These are phyloP conservation scores for Fusarium dlaminii DNA, from an alignment of 2,329 filamentous ascomycete genomes.

Conservation along the genomic window DNA sequence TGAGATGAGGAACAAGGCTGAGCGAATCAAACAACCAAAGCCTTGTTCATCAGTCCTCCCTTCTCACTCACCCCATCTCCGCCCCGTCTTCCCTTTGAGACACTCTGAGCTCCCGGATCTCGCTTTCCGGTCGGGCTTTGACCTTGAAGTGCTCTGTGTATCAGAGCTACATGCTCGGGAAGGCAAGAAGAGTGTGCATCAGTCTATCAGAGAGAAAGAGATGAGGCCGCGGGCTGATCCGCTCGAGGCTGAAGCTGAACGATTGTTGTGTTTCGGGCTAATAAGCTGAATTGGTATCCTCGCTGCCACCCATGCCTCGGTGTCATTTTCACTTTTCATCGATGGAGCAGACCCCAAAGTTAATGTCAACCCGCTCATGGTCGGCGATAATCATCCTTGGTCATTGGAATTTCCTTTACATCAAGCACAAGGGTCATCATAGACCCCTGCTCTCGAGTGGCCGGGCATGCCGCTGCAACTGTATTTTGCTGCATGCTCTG, in stretches of 20 bases:
- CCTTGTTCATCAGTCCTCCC: conserved; percentile 30
- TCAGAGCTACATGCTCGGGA: conserved; percentile 12
- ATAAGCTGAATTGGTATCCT: conserved; percentile 30
- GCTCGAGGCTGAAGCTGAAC: conserved; percentile 38
- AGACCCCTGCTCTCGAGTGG: conserved; percentile 35
- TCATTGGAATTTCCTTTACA: conserved; percentile 25
- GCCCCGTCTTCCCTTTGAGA: conserved; percentile 29
- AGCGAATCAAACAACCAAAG: conserved; percentile 36
- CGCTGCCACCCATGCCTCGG: conserved; percentile 17
- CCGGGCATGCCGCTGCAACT: conserved; percentile 38
- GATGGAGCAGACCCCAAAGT: conserved; percentile 7
- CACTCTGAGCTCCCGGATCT: conserved; percentile 30
- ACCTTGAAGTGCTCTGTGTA: conserved; percentile 24
- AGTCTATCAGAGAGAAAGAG: neutral
- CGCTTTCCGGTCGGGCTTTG: conserved; percentile 33
- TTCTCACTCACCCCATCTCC: conserved; percentile 30
- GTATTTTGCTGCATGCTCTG: conserved; percentile 19
- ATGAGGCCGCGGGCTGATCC: conserved; percentile 22
- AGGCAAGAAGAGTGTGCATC: conserved; percentile 3
- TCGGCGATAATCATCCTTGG: conserved; percentile 30
- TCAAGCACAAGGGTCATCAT: conserved; percentile 22
- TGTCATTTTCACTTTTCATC: conserved; percentile 25
- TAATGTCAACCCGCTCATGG: conserved; percentile 25
- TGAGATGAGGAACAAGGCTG: conserved; percentile 37
- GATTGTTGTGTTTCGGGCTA: conserved; percentile 26